Conservation (phyloP, 192 early-diverging fungal species). For the Thamnidium elegans region DNA sequence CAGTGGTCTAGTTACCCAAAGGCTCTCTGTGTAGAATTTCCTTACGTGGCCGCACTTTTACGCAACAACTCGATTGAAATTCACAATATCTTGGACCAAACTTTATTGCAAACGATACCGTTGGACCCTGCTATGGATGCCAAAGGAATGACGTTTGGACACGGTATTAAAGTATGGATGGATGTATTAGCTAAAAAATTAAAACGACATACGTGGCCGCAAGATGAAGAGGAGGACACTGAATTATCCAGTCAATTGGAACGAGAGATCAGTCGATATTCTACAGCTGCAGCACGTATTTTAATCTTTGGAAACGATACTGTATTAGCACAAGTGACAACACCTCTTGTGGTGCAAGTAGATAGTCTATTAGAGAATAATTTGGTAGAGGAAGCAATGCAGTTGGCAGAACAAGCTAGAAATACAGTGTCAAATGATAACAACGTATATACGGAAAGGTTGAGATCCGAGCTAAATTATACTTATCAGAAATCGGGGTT, state of each 20-base stretch:
- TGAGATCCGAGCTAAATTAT: constrained; percentile 53
- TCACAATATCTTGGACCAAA: constrained; percentile 70
- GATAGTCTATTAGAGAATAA: constrained; percentile 55
- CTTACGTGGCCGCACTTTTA: constrained; percentile 70
- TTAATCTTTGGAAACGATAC: constrained; percentile 56
- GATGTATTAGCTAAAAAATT: constrained; percentile 36
- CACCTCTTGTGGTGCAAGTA: constrained; percentile 56
- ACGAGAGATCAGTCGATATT: constrained; percentile 30
- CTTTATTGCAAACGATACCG: constrained; percentile 52
- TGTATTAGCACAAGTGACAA: constrained; percentile 59
- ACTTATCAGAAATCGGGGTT: constrained; percentile 66
- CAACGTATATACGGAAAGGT: constrained; percentile 40
- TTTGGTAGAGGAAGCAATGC: constrained; percentile 60
- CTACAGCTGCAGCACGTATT: constrained; percentile 45
- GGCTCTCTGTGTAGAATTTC: constrained; percentile 67
- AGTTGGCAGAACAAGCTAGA: constrained; percentile 50
- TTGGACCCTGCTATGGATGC: constrained; percentile 41
- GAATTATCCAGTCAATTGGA: constrained; percentile 16
- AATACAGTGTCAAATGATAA: constrained; percentile 45
- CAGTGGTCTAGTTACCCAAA: constrained; percentile 52
- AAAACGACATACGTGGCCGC: constrained; percentile 13
- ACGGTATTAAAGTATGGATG: constrained; percentile 50
- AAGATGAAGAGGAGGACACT: not conserved
- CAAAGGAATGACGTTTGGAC: constrained; percentile 50
- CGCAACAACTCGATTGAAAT: constrained; percentile 67